Percentiles rank a stretch among this genome's conserved stretches.
These are phyloP conservation scores for Cladosporium oxysporum DNA, from an alignment of 2,329 filamentous ascomycete genomes.

Conservation along the genomic window DNA sequence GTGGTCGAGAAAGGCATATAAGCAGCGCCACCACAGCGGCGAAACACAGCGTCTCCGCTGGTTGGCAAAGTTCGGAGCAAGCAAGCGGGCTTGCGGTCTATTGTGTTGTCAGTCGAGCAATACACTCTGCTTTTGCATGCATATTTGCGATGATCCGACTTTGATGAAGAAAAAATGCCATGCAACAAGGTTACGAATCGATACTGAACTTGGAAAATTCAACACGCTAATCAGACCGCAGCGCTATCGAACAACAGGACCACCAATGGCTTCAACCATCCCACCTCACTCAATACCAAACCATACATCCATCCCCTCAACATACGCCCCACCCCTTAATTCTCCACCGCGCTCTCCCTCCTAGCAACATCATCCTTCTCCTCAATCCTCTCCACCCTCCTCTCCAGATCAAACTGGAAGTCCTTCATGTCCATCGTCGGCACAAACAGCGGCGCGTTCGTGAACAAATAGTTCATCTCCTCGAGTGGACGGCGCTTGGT, in stretches of 20 bases:
- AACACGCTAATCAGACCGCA: not conserved
- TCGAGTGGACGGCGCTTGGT: constrained; percentile 65
- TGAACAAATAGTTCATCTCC: constrained; percentile 67
- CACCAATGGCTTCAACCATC: not conserved
- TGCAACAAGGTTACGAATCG: too few relatives aligned
- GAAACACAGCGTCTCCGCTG: too few relatives aligned
- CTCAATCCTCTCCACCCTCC: constrained; percentile 58
- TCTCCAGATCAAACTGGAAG: constrained; percentile 61
- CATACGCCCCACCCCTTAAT: not conserved
- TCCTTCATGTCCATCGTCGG: constrained; percentile 57
- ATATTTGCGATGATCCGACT: not conserved
- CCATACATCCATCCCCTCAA: not conserved
- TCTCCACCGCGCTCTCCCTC: constrained; percentile 3
- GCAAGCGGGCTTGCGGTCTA: too few relatives aligned
- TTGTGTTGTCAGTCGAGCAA: too few relatives aligned
- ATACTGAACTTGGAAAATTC: not conserved
- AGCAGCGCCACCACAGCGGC: too few relatives aligned
- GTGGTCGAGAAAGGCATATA: too few relatives aligned
- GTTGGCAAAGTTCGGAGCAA: too few relatives aligned
- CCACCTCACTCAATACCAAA: not conserved
- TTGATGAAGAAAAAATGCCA: not conserved
- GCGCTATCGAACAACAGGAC: not conserved
- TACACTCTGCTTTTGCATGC: not conserved
- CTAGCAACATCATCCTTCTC: constrained; percentile 45
- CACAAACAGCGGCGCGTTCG: constrained; percentile 54